phyloP scores from a whole-genome alignment of 2,329 filamentous ascomycete species.

The Metarhizium guizhouense region DNA sequence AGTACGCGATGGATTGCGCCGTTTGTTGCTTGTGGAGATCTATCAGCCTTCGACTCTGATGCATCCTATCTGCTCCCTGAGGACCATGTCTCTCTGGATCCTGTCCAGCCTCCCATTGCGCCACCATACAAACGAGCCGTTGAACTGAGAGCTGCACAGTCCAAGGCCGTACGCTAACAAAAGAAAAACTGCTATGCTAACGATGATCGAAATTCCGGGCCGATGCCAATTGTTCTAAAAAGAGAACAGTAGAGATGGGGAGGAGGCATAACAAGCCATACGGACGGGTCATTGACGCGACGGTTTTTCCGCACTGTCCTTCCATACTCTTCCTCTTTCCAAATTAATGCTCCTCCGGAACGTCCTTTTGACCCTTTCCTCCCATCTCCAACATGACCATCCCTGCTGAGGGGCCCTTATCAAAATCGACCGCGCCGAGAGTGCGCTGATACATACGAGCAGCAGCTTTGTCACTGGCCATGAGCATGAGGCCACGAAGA shows the following conservation, averaged over 20 bases:
- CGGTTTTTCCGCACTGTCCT: neutral
- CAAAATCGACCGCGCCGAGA: conserved; percentile 35
- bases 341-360: conserved; percentile 21
- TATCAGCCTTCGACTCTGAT: conserved; percentile 92
- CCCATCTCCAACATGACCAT: conserved; percentile 33
- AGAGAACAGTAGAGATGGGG: neutral
- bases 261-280: neutral
- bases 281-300: neutral
- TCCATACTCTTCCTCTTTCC: neutral
- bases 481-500: conserved; percentile 49
- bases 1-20: conserved; percentile 77
- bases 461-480: conserved; percentile 34
- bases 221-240: neutral
- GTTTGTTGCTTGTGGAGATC: conserved; percentile 93
- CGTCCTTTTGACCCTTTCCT: conserved; percentile 25
- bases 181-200: neutral
- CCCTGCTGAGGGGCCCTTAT: conserved; percentile 30
- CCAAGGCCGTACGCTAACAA: conserved; percentile 13
- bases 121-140: conserved; percentile 89
- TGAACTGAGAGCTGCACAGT: conserved; percentile 49
- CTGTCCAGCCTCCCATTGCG: conserved; percentile 89
- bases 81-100: conserved; percentile 78
- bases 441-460: conserved; percentile 38
- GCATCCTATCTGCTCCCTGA: conserved; percentile 86
- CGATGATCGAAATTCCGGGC: neutral